Percentiles rank a stretch among this genome's conserved stretches.
These are phyloP conservation scores for Pleurotus citrinopileatus DNA, from an alignment of 768 basidiomycete species.

Conservation along the genomic window DNA sequence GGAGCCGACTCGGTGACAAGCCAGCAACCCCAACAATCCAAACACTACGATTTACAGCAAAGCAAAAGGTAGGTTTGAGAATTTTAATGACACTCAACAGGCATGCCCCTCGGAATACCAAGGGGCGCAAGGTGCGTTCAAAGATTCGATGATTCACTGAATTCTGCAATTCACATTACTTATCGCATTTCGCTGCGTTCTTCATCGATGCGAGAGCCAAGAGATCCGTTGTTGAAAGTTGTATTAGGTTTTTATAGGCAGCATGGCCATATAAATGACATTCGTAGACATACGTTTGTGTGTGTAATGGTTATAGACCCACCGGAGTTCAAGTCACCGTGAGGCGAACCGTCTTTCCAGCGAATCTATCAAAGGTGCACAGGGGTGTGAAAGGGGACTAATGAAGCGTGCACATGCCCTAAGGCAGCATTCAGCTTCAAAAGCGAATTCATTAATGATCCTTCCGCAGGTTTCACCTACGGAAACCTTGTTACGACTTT, in stretches of 20 bases:
- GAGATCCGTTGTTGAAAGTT: conserved; percentile 61
- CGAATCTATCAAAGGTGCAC: conserved; percentile 39
- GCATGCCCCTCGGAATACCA: conserved; percentile 74
- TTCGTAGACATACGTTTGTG: conserved; percentile 18
- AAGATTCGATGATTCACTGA: conserved; percentile 84
- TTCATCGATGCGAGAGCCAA: conserved; percentile 81
- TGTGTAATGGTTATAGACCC: conserved; percentile 28
- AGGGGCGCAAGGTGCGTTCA: conserved; percentile 78
- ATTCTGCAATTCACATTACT: conserved; percentile 83
- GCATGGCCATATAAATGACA: conserved; percentile 19
- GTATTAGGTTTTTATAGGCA: conserved; percentile 29
- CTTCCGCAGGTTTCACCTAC: conserved; percentile 83
- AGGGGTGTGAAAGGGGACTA: conserved; percentile 40
- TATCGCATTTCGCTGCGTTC: conserved; percentile 79
- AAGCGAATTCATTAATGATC: conserved; percentile 22
- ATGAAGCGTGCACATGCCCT: conserved; percentile 34
- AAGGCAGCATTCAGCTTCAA: neutral
- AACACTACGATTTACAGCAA: conserved; percentile 30
- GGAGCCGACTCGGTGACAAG: conserved; percentile 29
- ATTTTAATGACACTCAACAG: conserved; percentile 73
- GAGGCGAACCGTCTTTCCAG: too few relatives aligned
- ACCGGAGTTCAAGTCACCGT: too few relatives aligned
- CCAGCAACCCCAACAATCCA: conserved; percentile 42
- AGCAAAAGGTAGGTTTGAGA: conserved; percentile 41
- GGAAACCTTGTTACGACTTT: conserved; percentile 82